Evolutionary conservation across 805 yeast genomes (phyloP).

Genomic region (Clavispora phyllophila): DNA sequence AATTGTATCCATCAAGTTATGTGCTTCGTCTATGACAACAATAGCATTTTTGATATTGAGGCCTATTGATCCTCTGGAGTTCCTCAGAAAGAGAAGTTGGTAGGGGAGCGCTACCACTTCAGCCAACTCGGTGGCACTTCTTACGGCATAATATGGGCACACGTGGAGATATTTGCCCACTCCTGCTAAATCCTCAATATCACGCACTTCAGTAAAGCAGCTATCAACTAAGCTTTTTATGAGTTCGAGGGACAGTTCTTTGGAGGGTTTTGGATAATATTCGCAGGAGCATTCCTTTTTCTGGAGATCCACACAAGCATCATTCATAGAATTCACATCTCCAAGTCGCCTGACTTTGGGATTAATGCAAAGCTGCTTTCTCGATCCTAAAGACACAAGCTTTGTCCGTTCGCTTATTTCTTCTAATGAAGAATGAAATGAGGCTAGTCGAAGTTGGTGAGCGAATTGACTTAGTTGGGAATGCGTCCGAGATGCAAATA

Average conservation of each 20-base stretch:
- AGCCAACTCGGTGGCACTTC: slow-evolving; percentile 50
- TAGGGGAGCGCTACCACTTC: slow-evolving; percentile 86
- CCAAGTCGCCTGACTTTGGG: slow-evolving; percentile 48
- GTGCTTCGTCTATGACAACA: slow-evolving; percentile 89
- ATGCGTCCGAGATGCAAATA: slow-evolving; percentile 82
- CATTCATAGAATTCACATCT: slow-evolving; percentile 59
- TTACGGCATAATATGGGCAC: slow-evolving; percentile 80
- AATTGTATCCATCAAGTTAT: slow-evolving; percentile 76
- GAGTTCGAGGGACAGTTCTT: slow-evolving; percentile 19
- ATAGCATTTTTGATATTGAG: slow-evolving; percentile 59
- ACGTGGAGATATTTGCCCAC: slow-evolving; percentile 53
- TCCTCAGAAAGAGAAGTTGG: slow-evolving; percentile 62
- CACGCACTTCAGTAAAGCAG: slow-evolving; percentile 54
- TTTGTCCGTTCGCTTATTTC: slow-evolving; percentile 50
- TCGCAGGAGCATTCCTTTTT: slow-evolving; percentile 27
- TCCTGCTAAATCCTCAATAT: slow-evolving; percentile 70
- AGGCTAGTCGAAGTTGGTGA: slow-evolving; percentile 58
- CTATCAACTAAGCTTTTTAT: slow-evolving; percentile 44
- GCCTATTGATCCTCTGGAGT: slow-evolving; percentile 54
- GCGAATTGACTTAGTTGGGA: slow-evolving; percentile 83
- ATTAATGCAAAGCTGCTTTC: slow-evolving; percentile 81
- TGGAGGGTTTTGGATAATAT: slow-evolving; percentile 27
- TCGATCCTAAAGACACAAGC: slow-evolving; percentile 71
- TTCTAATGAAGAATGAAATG: slow-evolving; percentile 57
- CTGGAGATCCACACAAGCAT: slow-evolving; percentile 73